These are phyloP conservation scores for Hemisphaericaspora xylanilytica DNA, from an alignment of 1,139 yeast genomes.

Conservation along the genomic window DNA sequence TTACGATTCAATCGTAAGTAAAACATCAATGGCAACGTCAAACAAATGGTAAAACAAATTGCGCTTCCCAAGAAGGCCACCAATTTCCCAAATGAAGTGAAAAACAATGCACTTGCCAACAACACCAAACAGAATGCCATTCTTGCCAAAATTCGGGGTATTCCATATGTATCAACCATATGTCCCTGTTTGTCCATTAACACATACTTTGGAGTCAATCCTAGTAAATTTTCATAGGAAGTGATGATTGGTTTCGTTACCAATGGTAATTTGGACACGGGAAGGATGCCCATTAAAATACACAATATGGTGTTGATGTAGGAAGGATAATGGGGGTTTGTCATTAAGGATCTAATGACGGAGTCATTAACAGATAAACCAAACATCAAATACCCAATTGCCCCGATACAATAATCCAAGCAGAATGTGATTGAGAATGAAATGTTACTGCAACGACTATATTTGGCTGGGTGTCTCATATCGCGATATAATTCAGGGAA, in stretches of 20 bases:
- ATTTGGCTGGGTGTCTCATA: constrained; percentile 71
- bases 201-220: constrained; percentile 13
- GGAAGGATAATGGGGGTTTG: constrained; percentile 31
- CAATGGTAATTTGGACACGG: constrained; percentile 43
- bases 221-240: constrained; percentile 32
- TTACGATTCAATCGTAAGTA: constrained; percentile 57
- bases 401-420: constrained; percentile 34
- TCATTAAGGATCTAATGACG: constrained; percentile 38
- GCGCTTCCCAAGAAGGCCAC: constrained; percentile 84
- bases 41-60: constrained; percentile 75
- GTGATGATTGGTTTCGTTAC: constrained; percentile 41
- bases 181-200: constrained; percentile 8
- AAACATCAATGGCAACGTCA: constrained; percentile 73
- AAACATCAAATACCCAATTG: constrained; percentile 42
- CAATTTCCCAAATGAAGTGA: constrained; percentile 78
- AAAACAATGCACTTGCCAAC: constrained; percentile 53
- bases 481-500: constrained; percentile 78
- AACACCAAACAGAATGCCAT: constrained; percentile 23
- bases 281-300: constrained; percentile 38
- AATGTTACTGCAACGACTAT: constrained; percentile 23
- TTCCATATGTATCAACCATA: constrained; percentile 16
- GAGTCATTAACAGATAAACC: constrained; percentile 39
- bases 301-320: constrained; percentile 32
- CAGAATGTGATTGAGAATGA: constrained; percentile 35
- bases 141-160: constrained; percentile 29